Evolutionary conservation across 192 early-diverging fungal genomes (phyloP).

Genomic region (Allomyces arbusculus): DNA sequence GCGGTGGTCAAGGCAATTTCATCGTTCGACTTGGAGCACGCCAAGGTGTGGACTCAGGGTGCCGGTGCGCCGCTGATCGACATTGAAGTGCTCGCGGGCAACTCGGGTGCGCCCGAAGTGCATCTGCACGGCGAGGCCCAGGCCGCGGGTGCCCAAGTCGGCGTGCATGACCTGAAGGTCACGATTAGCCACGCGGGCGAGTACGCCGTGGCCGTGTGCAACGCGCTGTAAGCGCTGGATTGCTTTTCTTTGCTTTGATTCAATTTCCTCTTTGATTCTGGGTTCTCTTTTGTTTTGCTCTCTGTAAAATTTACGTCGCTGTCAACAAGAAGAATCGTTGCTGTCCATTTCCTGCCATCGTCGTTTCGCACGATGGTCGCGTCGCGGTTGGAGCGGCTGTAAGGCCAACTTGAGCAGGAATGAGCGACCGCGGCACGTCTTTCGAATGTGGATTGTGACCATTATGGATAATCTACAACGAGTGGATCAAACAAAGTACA

Average conservation of each 20-base stretch:
- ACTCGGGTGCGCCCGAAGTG: slow-evolving; percentile 59
- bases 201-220: slow-evolving; percentile 79
- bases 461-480: too few relatives aligned
- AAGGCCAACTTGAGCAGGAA: too few relatives aligned
- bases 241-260: neutral
- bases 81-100: slow-evolving; percentile 57
- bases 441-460: too few relatives aligned
- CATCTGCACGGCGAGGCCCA: slow-evolving; percentile 64
- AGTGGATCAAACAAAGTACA: too few relatives aligned
- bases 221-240: slow-evolving; percentile 13
- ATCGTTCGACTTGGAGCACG: slow-evolving; percentile 21
- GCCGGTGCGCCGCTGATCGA: slow-evolving; percentile 70
- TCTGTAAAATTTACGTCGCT: too few relatives aligned
- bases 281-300: too few relatives aligned
- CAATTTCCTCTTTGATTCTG: too few relatives aligned
- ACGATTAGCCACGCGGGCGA: slow-evolving; percentile 80
- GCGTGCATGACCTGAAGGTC: slow-evolving; percentile 57
- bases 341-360: too few relatives aligned
- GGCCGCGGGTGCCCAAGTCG: slow-evolving; percentile 42
- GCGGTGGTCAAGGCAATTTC: slow-evolving; percentile 85
- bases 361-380: too few relatives aligned
- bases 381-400: too few relatives aligned
- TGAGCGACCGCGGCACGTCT: too few relatives aligned
- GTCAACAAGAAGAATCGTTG: too few relatives aligned
- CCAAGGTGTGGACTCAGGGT: slow-evolving; percentile 54